Evolutionary conservation across 164 flowering plant genomes (phyloP), one percentile per base, ranked within the genome.

Genomic region (Aristolochia californica): DNA sequence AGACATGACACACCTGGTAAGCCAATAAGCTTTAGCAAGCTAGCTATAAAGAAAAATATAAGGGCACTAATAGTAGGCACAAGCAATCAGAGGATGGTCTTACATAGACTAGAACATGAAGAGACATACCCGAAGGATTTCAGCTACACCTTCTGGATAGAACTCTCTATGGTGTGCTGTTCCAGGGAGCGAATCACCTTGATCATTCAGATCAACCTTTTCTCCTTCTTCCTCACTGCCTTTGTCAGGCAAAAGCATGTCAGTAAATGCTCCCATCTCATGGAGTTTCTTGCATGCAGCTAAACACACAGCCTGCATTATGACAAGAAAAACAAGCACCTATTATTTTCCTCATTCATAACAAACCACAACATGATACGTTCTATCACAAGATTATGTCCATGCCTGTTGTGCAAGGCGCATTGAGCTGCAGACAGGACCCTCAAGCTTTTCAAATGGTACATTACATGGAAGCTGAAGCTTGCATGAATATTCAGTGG

Each of bases 401-500:
- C 40, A 71, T 79, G 70, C 99, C 89, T 94, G 97, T 65, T 94
- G 96, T 44, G 99, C 99, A 56, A 88, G 82, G 49, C 95, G 96
- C 89, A 84, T 85, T 64, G 99, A 87, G 70, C 79, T 71, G 83
- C 99, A 88, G 15, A 81, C 62, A 66, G 97, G 97, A 69, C 99
- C 99, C 73, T 85, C 99, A 28, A 94, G 91, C 60, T 76, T 78
- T 72, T 90, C 97, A 81, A 94, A 90, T 56, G 99, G 95, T 51
- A 97, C 99, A 79, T 94, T 90, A 66, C 99, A 94, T 15, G 97
- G 99, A 18, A 94, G 99, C 68, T 94, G 97, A 77, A 94, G 93
- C 79, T 77, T 88, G 83, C 99, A 94, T 27, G 97, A 84, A 69
- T 90, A 94, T 60, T 84, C 93, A 21, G 80, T 69, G 23, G 87